A percentile compares a stretch with the other conserved stretches of the same genome.
These are phyloP conservation scores for Thelonectria rubi DNA, from an alignment of 2,329 filamentous ascomycete genomes.

Conservation along the genomic window DNA sequence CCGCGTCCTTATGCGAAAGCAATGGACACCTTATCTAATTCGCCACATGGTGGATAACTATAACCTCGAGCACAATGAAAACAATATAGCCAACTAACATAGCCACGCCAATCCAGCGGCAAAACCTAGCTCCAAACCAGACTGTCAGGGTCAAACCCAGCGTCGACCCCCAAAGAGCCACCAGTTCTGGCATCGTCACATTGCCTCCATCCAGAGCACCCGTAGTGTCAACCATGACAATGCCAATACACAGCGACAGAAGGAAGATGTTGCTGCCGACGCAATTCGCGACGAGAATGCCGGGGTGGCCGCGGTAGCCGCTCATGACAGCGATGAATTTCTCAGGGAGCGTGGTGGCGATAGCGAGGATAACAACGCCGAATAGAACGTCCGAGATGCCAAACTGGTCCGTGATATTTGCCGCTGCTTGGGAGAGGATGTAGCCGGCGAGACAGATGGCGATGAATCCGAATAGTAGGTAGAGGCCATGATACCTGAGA, in stretches of 20 bases:
- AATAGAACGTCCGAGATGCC: no score
- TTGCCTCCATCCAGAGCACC: no score
- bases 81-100: constrained; percentile 37
- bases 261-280: constrained; percentile 65
- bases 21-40: no score
- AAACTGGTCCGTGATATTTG: constrained; percentile 48
- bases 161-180: constrained; percentile 14
- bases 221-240: constrained; percentile 38
- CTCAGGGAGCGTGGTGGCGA: constrained; percentile 34
- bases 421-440: constrained; percentile 58
- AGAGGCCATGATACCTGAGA: constrained; percentile 34
- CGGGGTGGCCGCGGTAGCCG: constrained; percentile 55
- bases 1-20: no score
- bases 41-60: no score
- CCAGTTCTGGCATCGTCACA: no score
- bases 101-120: constrained; percentile 47
- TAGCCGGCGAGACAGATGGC: constrained; percentile 58
- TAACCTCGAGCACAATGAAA: no score
- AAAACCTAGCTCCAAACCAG: constrained; percentile 29
- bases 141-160: constrained; percentile 29
- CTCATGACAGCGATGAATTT: constrained; percentile 61
- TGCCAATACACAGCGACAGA: constrained; percentile 58
- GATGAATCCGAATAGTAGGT: constrained; percentile 56
- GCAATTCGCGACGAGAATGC: constrained; percentile 62
- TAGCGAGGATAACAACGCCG: no score